Base-by-base conservation (phyloP, 148 eudicot species). In the Chenopodium album region DNA sequence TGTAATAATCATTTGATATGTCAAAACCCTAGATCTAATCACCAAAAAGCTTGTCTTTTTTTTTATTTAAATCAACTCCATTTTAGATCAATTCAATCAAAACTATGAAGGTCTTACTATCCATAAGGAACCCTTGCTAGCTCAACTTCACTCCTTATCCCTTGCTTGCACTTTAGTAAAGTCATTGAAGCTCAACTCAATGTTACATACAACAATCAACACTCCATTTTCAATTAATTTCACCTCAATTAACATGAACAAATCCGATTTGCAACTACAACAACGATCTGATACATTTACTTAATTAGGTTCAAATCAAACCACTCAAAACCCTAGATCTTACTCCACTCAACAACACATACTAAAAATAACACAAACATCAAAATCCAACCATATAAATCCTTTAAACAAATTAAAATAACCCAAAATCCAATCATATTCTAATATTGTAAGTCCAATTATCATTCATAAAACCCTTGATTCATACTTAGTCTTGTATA, bases 11-110 rank as follows among this genome's bases (percentile, higher is more conserved):
- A 62, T 16, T 34, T 63, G 14, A 6, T 22, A 16, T 52, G 60
- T 47, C 50, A 77, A 31, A 84, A 78, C 79, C 79, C 81, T 79
- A 86, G 86, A 90, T 82, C 92, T 83, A 76, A 88, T 67, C 60
- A 44, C 34, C 59, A 26, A 41, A 32, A 28, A 64, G 10, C 11
- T 62, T 76, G 29, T 37, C 31, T 72, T 72, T 72, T 37, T 32
- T 37, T 37, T 37, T 6, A 37, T 37, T 37, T 10, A 71, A n/a
- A 67, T 5, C 29, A 67, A 67, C 2, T 3, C 2, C 56, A 52
- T 2, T 52, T 52, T 3, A 26, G 1, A 28, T 17, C 11, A 29
- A 67, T n/a, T 5, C 37, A 26, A 67, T 67, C 19, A 9, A 67
- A 67, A 9, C 16, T 14, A 29, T 26, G 71, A 23, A 66, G 32